Base-by-base conservation (phyloP, 208 protist genomes). In the Acanthamoeba quina region DNA sequence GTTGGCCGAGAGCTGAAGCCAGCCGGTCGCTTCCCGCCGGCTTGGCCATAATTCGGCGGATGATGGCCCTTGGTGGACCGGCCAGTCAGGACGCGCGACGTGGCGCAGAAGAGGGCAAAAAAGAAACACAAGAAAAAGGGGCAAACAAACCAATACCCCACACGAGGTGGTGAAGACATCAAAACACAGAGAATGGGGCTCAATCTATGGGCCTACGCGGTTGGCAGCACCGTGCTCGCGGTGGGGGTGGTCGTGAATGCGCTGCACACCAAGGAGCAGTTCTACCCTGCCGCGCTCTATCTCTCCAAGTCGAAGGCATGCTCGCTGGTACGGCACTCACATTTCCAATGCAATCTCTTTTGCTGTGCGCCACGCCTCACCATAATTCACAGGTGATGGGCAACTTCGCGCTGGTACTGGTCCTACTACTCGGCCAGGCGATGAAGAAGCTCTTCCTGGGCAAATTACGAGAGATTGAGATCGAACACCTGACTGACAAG, bases 381-480 rank as follows among this genome's bases (percentile, higher is more conserved):
- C 26, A 6, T 11, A 21, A 17, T 47, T 47, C 70, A n/a, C 41
- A 83, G 74, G 74, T 83, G 34, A 15, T 83, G 74, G 74, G 74
- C 47, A 83, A 83, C 74, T 83, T 83, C 7, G 74, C 44, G n/a
- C 37, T 83, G 9, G 34, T 83, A 10, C 47, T 83, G 2, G 47
- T 56, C 10, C 49, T 83, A 31, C 41, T 83, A 17, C 47, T 83
- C 10, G 74, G 74, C 34, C 74, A 83, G 26, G 47, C 26, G 47
- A 41, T 83, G 44, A 83, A 83, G 47, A 83, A 83, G 74, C 74
- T 83, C 37, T 83, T 83, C 26, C 74, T 83, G 19, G 74, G 74
- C 47, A 83, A 47, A 24, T 37, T 83, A 19, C 74, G 74, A 7
- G 74, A 83, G 19, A 83, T 83, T n/a, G 74, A 83, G 47, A 56